Base-by-base conservation (phyloP, 768 basidiomycete genomes). In the Tulasnella sp. region DNA sequence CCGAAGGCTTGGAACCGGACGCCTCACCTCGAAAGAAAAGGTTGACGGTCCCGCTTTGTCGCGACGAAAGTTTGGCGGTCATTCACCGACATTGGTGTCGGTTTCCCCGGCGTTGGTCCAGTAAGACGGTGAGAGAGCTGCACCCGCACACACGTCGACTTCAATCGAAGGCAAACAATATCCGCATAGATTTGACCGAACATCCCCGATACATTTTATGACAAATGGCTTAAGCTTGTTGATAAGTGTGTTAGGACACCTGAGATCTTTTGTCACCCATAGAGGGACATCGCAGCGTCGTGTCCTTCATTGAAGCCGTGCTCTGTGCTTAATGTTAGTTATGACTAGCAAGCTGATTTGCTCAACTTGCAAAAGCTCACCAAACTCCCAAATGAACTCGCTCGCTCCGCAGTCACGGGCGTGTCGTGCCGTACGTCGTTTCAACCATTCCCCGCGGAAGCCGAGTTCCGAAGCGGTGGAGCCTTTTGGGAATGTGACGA, bases 251-350 rank as follows among this genome's bases (percentile, higher is more conserved):
- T 22, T 22, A 3, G 17, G 2, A 22, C 45, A 22, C 45, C 22
- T 9, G 45, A 49, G 37, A 39, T 25, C 6, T 42, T 31, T 36
- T n/a, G 49, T 34, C 29, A 74, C n/a, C 73, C 73, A 49, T 74
- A 74, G 8, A 74, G 36, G 29, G 73, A 74, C 73, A 74, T 74
- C 5, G 73, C 88, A 8, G 81, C 85, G 29, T 83, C 83, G 14
- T 85, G 80, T 8, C 87, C 91, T 79, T 93, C 90, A 8, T 83
- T 81, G 76, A 90, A 89, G 8, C 90, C 91, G 81, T 91, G 90
- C 76, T 89, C 90, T 87, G 58, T 22, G 58, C 40, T 17, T n/a
- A 37, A 54, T 19, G 67, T 39, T 14, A 34, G 38, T n/a, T 76
- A 12, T 39, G 52, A 11, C 64, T 70, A 17, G n/a, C 12, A 29